Percentiles rank a stretch among this genome's conserved stretches.
phyloP scores from a whole-genome alignment of 176 grass and related monocot genomes.

The Olyra latifolia region DNA sequence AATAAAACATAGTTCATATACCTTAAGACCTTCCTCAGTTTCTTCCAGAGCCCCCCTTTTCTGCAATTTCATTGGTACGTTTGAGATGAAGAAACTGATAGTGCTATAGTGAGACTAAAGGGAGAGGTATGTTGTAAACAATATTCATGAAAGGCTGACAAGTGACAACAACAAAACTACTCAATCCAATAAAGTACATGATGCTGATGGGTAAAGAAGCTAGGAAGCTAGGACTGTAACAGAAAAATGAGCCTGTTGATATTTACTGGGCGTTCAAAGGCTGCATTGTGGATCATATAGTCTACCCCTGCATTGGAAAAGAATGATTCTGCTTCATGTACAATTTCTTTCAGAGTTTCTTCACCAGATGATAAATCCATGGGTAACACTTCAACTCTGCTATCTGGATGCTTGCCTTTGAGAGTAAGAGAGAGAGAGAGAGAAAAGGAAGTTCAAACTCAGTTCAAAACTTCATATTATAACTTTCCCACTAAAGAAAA shows the following conservation, averaged over 20 bases:
- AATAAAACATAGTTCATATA: conserved; percentile 39
- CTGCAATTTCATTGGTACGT: conserved; percentile 55
- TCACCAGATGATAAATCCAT: conserved; percentile 93
- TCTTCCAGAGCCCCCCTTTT: conserved; percentile 82
- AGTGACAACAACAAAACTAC: not conserved
- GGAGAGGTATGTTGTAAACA: not conserved
- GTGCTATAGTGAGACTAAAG: not conserved
- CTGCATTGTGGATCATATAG: conserved; percentile 96
- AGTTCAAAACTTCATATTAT: not conserved
- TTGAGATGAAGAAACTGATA: conserved; percentile 3
- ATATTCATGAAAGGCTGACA: not conserved
- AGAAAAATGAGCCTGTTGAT: conserved; percentile 21
- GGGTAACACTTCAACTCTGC: conserved; percentile 80
- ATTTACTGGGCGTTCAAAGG: conserved; percentile 83
- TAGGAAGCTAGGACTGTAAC: not conserved
- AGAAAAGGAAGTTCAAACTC: not conserved
- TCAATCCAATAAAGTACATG: not conserved
- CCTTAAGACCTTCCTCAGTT: conserved; percentile 74
- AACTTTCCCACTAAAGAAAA: conserved; percentile 4
- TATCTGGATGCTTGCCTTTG: conserved; percentile 64
- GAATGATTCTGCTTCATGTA: conserved; percentile 73
- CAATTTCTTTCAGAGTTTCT: conserved; percentile 61
- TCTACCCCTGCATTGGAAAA: conserved; percentile 83
- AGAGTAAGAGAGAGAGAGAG: conserved; percentile 8
- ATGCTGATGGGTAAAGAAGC: not conserved